Percentiles rank a stretch among this genome's conserved stretches.
Conservation (phyloP, 257 asterid genomes). For the Solanum habrochaites region DNA sequence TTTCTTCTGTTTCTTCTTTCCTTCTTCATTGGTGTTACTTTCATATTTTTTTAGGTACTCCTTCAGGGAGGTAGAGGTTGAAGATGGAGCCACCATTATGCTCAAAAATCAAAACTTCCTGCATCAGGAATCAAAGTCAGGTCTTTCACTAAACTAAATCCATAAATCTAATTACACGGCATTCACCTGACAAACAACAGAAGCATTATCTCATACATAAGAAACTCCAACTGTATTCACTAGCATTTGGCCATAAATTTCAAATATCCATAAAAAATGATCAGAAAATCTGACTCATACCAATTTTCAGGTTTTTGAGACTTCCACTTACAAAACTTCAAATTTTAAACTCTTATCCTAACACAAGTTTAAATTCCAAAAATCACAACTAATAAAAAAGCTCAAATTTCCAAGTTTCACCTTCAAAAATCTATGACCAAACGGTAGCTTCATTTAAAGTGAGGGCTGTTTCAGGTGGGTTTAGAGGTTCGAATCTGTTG, state of each 20-base stretch:
- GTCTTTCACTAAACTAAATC: background rate
- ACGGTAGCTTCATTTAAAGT: background rate
- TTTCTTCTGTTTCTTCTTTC: conserved; percentile 45
- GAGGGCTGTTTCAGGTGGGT: too few species aligned
- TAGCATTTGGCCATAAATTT: background rate
- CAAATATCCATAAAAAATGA: background rate
- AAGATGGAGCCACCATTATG: conserved; percentile 35
- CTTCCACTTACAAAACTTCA: background rate
- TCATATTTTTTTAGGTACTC: conserved; percentile 69
- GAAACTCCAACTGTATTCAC: background rate
- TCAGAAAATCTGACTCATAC: background rate
- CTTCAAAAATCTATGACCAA: background rate
- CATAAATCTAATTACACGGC: background rate
- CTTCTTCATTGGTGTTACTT: conserved; percentile 33
- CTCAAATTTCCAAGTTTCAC: background rate
- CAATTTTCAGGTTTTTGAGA: background rate
- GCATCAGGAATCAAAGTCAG: background rate
- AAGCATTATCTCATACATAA: background rate
- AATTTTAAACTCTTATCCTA: background rate
- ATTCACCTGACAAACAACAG: background rate
- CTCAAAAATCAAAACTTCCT: background rate
- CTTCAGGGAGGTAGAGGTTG: conserved; percentile 45
- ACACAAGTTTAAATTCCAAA: background rate
- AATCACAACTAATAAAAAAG: background rate
- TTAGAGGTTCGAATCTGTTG: too few species aligned